Base-by-base conservation (phyloP, 129 eudicot genomes). In the Centella asiatica region DNA sequence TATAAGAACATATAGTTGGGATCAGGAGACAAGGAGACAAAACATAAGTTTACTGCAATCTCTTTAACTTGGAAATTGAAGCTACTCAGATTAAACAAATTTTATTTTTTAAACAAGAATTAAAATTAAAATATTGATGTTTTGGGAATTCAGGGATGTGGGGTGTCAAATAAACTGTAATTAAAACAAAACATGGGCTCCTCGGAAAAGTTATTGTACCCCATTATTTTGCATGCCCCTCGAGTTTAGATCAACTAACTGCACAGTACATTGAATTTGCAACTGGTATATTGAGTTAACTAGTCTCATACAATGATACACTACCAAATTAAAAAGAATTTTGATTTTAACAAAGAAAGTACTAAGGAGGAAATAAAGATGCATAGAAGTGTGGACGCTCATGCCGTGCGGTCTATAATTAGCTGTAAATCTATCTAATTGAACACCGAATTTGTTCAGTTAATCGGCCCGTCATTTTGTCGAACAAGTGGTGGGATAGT, bases 21-120 rank as follows among this genome's bases (percentile, higher is more conserved):
- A 29, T 13, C 15, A 53, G 69, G 20, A 65, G 69, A 65, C 69
- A 34, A 50, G 49, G 69, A 18, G 56, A 54, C 31, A 37, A 33
- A 22, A 42, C 29, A 23, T 14, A 57, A 33, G 63, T 17, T 22
- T 22, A 22, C 33, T 22, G 22, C 22, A 65, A n/a, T 25, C 13
- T 36, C 23, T 29, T n/a, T 34, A 40, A 40, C 69, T 34, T 36
- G 34, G 69, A 36, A 65, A 65, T 49, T 34, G 31, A 27, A 61
- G 50, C 15, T 29, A 61, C 25, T 9, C 36, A 17, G 7, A 24
- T 20, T 23, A 27, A 18, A 60, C 36, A 22, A 42, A 6, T 25
- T 53, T n/a, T n/a, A n/a, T n/a, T n/a, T n/a, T n/a, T 18, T 9
- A 13, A n/a, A 3, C 18, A 57, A 10, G 17, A 3, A 24, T 28